Percentiles rank a stretch among this genome's conserved stretches.
Conservation (phyloP, 331 rosid species). For the Phaseolus coccineus region DNA sequence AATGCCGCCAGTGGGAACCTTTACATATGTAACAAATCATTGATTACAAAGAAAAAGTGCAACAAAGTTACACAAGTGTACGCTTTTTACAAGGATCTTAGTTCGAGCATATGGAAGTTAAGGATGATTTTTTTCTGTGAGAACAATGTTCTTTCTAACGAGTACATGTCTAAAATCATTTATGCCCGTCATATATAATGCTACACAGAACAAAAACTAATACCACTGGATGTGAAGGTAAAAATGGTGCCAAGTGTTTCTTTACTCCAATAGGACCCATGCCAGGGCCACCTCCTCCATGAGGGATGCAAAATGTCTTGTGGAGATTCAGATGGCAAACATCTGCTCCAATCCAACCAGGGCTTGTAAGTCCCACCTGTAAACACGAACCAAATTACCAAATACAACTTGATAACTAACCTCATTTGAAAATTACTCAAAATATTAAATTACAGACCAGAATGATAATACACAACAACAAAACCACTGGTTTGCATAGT, state of each 20-base stretch:
- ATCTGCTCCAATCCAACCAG: slow-evolving; percentile 99
- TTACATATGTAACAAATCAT: slow-evolving; percentile 38
- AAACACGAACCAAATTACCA: slow-evolving; percentile 32
- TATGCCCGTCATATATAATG: neutral
- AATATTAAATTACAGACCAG: neutral
- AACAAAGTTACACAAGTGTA: neutral
- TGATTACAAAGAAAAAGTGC: slow-evolving; percentile 13
- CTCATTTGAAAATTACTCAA: neutral
- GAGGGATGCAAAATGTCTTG: slow-evolving; percentile 99
- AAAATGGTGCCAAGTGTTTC: slow-evolving; percentile 96
- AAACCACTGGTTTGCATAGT: neutral
- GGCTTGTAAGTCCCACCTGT: slow-evolving; percentile 97
- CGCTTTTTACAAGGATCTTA: neutral
- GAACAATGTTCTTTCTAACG: neutral
- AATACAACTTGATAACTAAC: slow-evolving; percentile 27
- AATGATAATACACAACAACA: neutral
- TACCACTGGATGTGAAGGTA: slow-evolving; percentile 99
- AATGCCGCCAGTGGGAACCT: slow-evolving; percentile 82
- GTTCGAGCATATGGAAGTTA: neutral
- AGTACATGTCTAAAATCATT: neutral
- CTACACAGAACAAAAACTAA: slow-evolving; percentile 12
- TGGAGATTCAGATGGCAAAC: slow-evolving; percentile 99
- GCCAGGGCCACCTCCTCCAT: slow-evolving; percentile 99
- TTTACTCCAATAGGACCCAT: slow-evolving; percentile 99
- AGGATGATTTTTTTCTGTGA: neutral